These are phyloP conservation scores for Podila clonocystis DNA, from an alignment of 192 early-diverging fungal species.

Conservation along the genomic window DNA sequence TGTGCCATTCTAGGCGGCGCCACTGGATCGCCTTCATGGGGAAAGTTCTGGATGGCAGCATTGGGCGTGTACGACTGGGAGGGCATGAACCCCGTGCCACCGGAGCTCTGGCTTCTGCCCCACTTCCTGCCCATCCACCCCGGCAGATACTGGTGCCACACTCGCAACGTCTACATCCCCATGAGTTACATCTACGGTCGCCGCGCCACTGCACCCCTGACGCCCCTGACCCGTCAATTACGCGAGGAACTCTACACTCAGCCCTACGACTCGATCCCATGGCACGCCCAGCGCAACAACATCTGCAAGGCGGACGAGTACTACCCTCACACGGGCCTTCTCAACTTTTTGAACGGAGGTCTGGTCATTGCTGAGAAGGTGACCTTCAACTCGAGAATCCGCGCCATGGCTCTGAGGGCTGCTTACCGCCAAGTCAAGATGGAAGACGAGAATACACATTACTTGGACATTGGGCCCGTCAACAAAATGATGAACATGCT, in stretches of 20 bases:
- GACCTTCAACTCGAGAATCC: constrained; percentile 60
- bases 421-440: constrained; percentile 83
- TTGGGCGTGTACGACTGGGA: constrained; percentile 95
- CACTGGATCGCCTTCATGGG: constrained; percentile 90
- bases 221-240: constrained; percentile 78
- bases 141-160: constrained; percentile 95
- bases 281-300: constrained; percentile 85
- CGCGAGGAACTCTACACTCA: constrained; percentile 91
- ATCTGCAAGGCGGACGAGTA: constrained; percentile 85
- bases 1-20: constrained; percentile 74
- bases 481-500: constrained; percentile 96
- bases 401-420: constrained; percentile 76
- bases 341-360: constrained; percentile 79
- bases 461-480: constrained; percentile 92
- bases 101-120: constrained; percentile 93
- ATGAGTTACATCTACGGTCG: constrained; percentile 94
- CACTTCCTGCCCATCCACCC: constrained; percentile 84
- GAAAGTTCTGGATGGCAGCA: constrained; percentile 96
- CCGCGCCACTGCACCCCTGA: constrained; percentile 66
- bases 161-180: constrained; percentile 91
- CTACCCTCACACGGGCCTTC: constrained; percentile 80
- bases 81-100: constrained; percentile 95
- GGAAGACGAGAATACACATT: constrained; percentile 92
- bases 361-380: constrained; percentile 70
- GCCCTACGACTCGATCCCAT: constrained; percentile 88